These are phyloP conservation scores for Phytopythium boreale DNA, from an alignment of 352 stramenopile genomes.

Conservation along the genomic window DNA sequence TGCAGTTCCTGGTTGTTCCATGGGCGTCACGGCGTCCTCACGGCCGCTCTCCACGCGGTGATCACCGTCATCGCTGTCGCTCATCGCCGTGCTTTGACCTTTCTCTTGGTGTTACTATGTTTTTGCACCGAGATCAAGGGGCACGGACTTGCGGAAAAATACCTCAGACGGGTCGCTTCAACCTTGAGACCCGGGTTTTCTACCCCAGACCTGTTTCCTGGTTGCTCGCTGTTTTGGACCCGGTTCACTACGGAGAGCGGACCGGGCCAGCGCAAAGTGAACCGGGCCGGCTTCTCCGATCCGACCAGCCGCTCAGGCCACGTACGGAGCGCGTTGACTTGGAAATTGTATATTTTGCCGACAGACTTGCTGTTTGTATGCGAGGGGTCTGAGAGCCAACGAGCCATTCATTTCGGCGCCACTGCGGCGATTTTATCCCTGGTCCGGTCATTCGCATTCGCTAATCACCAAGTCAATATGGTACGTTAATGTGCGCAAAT, in stretches of 20 bases:
- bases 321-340: neutral
- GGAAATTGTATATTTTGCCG: slow-evolving; percentile 31
- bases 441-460: slow-evolving; percentile 76
- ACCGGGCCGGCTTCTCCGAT: slow-evolving; percentile 1
- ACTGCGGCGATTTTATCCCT: slow-evolving; percentile 21
- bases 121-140: neutral
- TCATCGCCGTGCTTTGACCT: neutral
- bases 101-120: neutral
- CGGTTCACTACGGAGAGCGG: neutral
- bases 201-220: neutral
- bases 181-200: neutral
- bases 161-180: neutral
- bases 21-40: neutral
- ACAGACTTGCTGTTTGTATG: slow-evolving; percentile 47
- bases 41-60: too few relatives aligned
- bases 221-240: neutral
- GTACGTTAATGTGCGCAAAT: slow-evolving; percentile 37
- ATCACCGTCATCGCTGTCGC: neutral
- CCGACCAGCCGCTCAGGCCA: neutral
- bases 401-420: slow-evolving; percentile 79
- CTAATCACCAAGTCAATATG: slow-evolving; percentile 90
- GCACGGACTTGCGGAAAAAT: neutral
- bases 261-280: neutral
- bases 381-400: slow-evolving; percentile 39
- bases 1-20: too few relatives aligned